Conservation (phyloP, 495 filamentous ascomycete species). For the Neurospora sp. region DNA sequence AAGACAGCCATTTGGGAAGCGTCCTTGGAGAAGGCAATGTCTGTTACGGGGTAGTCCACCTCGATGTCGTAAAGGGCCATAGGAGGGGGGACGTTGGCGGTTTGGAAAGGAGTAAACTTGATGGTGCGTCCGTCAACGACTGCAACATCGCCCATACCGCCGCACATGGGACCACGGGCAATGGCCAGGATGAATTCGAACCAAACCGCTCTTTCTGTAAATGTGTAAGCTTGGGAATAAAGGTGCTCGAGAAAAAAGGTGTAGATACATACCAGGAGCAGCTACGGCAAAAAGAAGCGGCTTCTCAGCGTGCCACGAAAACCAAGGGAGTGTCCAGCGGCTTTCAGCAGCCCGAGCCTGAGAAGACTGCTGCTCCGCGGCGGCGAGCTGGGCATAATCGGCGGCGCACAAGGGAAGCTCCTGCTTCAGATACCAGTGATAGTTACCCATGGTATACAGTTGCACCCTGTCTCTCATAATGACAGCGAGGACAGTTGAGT, state of each 20-base stretch:
- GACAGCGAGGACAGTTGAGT: constrained; percentile 84
- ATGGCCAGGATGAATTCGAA: constrained; percentile 62
- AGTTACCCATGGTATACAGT: constrained; percentile 95
- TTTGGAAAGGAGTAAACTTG: constrained; percentile 75
- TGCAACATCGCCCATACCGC: constrained; percentile 54
- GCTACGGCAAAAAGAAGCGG: constrained; percentile 53
- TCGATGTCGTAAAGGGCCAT: constrained; percentile 75
- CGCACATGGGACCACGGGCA: constrained; percentile 52
- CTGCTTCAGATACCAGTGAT: constrained; percentile 98
- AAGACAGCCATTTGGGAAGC: constrained; percentile 63
- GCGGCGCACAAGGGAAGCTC: constrained; percentile 46
- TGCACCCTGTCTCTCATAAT: constrained; percentile 65
- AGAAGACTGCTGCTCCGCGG: neutral
- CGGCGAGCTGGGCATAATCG: constrained; percentile 15
- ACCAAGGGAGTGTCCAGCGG: constrained; percentile 2
- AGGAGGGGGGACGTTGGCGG: constrained; percentile 81
- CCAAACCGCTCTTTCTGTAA: constrained; percentile 41
- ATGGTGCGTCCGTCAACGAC: constrained; percentile 79
- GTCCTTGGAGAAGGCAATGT: constrained; percentile 61
- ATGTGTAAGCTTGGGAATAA: constrained; percentile 11
- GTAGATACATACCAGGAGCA: constrained; percentile 24
- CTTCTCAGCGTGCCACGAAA: constrained; percentile 77
- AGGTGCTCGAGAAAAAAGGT: constrained; percentile 2
- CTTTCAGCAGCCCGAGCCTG: neutral
- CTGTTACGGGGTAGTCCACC: constrained; percentile 52